Evolutionary conservation across 768 basidiomycete species (phyloP), one percentile per base, ranked within the genome.

Genomic region (Lactarius evosmus): DNA sequence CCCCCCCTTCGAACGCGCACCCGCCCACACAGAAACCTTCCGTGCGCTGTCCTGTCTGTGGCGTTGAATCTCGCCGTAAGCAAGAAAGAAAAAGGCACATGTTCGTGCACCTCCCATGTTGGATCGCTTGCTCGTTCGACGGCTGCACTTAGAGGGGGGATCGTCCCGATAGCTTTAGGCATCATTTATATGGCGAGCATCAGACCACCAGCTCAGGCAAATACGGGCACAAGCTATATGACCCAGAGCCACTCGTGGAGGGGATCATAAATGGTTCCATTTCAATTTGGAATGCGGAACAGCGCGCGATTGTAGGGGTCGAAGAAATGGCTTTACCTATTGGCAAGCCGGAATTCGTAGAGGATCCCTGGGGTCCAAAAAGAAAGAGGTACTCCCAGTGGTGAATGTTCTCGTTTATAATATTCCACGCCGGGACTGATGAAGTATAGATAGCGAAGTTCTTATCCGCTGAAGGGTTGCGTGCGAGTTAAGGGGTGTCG

Each of bases 141-240:
- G 32, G n/a, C 29, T 65, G 64, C 11, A n/a, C 49, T 0, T 65
- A 59, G 59, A 65, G 54, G 51, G 64, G 64, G 2, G 32, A 44
- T 11, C 59, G 59, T 16, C 16, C 9, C 25, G 59, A 65, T 33
- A n/a, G 3, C 4, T 29, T 65, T 8, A 34, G 4, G 11, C 51
- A 17, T 9, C 64, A 65, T 25, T n/a, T 16, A 19, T 9, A 3
- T 4, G 11, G 4, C 0, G 33, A n/a, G 6, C 64, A 61, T 49
- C 49, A 29, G 29, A 49, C 49, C 38, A 56, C 3, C 30, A 56
- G 17, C 14, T 19, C 4, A 4, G 38, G 34, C 40, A 50, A 40
- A 4, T 0, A 4, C 0, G 2, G 22, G 4, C 17, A 11, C 25
- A 16, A 1, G 3, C 41, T 61, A 22, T 65, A 61, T 49, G 6